Evolutionary conservation across 164 flowering plant genomes (phyloP), one percentile per base, ranked within the genome.

Genomic region (Vitis rotundifolia): DNA sequence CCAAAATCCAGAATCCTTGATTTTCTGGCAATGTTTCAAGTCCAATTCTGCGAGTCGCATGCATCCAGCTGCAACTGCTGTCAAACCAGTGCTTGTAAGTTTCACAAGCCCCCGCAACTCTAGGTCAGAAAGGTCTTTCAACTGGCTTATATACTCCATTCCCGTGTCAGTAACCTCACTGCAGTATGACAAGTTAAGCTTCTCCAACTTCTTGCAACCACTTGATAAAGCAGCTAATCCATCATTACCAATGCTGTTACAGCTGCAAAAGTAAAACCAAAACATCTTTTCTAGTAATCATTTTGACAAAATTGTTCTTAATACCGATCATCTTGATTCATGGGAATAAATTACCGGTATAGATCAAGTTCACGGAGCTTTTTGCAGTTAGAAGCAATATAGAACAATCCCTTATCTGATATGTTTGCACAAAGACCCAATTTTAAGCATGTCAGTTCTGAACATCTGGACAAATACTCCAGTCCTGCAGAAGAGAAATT

Each of bases 111-210:
- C 73, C 15, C 93, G 85, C 83, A 89, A 49, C 70, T 91, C 97
- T 11, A 91, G 76, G 55, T 84, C 89, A 3, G 76, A 67, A 8
- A 91, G 84, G 67, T 88, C 88, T 66, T 82, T 76, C 59, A 91
- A 64, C 16, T 31, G 50, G 61, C 92, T 68, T 3, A 91, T 51
- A 75, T 67, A 63, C 51, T 71, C 76, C 76, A 91, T 73, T 65
- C 92, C 93, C 69, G 28, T 71, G 57, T 89, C 91, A 13, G 86
- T 84, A 53, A 91, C 68, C 18, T 68, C 64, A 56, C 5, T 53
- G 68, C 97, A 91, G 82, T 91, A 91, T 58, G 87, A 86, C 71
- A 89, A 67, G 73, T 85, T 89, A 49, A 91, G 84, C 67, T 66
- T 83, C 75, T 66, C 78, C 76, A 91, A 71, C 76, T 79, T 89